Percentiles rank a stretch among this genome's conserved stretches.
Conservation (phyloP, 169 alveolate genomes). For the Babesia caballi region DNA sequence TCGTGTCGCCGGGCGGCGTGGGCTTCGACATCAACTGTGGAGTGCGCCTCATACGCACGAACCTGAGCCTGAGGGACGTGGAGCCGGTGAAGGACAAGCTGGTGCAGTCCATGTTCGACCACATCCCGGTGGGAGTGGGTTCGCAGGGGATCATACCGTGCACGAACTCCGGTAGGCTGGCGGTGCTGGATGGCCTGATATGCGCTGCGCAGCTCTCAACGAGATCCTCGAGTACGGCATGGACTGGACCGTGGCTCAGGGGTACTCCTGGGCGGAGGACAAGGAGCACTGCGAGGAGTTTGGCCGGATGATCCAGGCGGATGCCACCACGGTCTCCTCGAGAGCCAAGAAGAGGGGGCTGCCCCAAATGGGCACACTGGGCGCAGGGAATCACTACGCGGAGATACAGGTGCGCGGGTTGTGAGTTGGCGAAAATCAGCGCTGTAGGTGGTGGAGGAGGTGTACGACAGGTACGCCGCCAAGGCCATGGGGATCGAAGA, state of each 20-base stretch:
- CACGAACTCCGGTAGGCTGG: constrained; percentile 28
- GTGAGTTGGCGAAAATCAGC: not conserved
- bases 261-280: constrained; percentile 84
- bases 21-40: constrained; percentile 91
- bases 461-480: constrained; percentile 73
- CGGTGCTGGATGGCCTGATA: not conserved
- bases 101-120: constrained; percentile 81
- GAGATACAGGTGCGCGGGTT: constrained; percentile 77
- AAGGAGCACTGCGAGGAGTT: constrained; percentile 83
- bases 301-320: constrained; percentile 85
- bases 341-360: constrained; percentile 85
- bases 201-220: constrained; percentile 42
- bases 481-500: constrained; percentile 83
- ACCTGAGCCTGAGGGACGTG: constrained; percentile 66
- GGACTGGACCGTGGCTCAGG: constrained; percentile 78
- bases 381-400: constrained; percentile 89
- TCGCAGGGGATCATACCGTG: constrained; percentile 79
- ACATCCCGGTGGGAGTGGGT: constrained; percentile 90
- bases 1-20: constrained; percentile 89
- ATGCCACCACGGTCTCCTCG: constrained; percentile 79
- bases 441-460: not conserved
- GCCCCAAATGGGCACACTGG: constrained; percentile 88
- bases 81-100: constrained; percentile 73
- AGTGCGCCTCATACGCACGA: constrained; percentile 77
- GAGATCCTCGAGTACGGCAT: constrained; percentile 81